These are phyloP conservation scores for Spergularia bocconei DNA, from an alignment of 148 eudicot genomes.

Conservation along the genomic window DNA sequence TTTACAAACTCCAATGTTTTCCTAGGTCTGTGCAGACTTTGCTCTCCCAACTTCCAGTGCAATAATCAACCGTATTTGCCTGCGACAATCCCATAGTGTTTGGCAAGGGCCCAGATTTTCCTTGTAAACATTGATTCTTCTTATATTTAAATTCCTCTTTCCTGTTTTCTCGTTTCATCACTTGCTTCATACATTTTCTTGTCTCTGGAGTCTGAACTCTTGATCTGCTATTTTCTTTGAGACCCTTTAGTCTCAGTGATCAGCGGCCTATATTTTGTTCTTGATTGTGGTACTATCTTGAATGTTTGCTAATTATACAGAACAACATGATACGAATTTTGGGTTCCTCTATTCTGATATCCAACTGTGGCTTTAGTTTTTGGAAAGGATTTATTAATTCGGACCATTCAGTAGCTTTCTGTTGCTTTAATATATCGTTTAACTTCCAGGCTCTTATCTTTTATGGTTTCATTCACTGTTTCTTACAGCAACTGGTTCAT, in stretches of 20 bases:
- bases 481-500: background rate
- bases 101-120: background rate
- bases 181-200: background rate
- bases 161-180: background rate
- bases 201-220: background rate
- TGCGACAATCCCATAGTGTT: too few species aligned
- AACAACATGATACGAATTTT: background rate
- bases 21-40: too few species aligned
- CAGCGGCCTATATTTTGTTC: background rate
- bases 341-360: background rate
- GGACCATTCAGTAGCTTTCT: background rate
- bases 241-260: background rate
- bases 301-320: background rate
- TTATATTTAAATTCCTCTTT: background rate
- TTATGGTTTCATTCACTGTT: background rate
- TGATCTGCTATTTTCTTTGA: background rate
- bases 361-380: background rate
- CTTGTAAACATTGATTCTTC: background rate
- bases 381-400: too few species aligned
- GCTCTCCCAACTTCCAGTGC: too few species aligned
- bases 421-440: background rate
- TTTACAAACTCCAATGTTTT: too few species aligned
- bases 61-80: too few species aligned
- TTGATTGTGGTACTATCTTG: background rate
- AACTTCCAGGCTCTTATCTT: background rate